A percentile compares a stretch with the other conserved stretches of the same genome.
phyloP scores from a whole-genome alignment of 495 filamentous ascomycete genomes.

The Aspergillus ostianus region DNA sequence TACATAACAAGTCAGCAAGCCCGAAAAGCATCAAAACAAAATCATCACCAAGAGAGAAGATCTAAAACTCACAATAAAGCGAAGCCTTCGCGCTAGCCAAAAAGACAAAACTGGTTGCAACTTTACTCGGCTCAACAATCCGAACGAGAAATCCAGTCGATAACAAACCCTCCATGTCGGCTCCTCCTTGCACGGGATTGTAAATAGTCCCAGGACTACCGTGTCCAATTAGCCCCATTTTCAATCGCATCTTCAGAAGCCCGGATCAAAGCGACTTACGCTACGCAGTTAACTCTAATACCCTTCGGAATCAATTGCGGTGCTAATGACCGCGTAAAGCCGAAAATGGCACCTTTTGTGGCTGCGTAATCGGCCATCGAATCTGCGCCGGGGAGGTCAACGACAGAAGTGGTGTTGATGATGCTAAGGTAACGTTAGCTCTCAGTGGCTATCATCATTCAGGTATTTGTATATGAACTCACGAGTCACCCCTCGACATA shows the following conservation, averaged over 20 bases:
- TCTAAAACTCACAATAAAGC: slow-evolving; percentile 44
- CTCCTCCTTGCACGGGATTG: slow-evolving; percentile 53
- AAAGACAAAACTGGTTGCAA: slow-evolving; percentile 63
- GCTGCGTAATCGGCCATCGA: slow-evolving; percentile 58
- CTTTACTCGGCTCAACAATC: slow-evolving; percentile 60
- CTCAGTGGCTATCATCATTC: background rate
- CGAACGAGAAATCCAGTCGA: slow-evolving; percentile 42
- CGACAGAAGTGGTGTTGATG: slow-evolving; percentile 59
- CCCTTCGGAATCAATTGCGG: slow-evolving; percentile 55
- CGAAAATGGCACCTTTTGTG: slow-evolving; percentile 61
- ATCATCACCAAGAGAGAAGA: background rate
- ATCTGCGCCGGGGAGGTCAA: slow-evolving; percentile 52
- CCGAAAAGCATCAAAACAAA: background rate
- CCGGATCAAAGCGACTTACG: slow-evolving; percentile 38
- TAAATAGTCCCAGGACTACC: slow-evolving; percentile 54
- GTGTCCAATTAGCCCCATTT: background rate
- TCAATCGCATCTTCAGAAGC: too few species aligned
- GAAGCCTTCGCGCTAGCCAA: slow-evolving; percentile 54
- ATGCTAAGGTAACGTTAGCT: slow-evolving; percentile 41
- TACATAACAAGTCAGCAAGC: slow-evolving; percentile 13
- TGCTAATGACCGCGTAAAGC: slow-evolving; percentile 57
- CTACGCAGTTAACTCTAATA: slow-evolving; percentile 63
- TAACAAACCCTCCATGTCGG: slow-evolving; percentile 52
- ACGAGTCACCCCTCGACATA: slow-evolving; percentile 52
- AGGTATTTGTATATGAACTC: background rate